Percentiles rank a stretch among this genome's conserved stretches.
These are phyloP conservation scores for Solanum lignicaule DNA, from an alignment of 257 asterid species.

Conservation along the genomic window DNA sequence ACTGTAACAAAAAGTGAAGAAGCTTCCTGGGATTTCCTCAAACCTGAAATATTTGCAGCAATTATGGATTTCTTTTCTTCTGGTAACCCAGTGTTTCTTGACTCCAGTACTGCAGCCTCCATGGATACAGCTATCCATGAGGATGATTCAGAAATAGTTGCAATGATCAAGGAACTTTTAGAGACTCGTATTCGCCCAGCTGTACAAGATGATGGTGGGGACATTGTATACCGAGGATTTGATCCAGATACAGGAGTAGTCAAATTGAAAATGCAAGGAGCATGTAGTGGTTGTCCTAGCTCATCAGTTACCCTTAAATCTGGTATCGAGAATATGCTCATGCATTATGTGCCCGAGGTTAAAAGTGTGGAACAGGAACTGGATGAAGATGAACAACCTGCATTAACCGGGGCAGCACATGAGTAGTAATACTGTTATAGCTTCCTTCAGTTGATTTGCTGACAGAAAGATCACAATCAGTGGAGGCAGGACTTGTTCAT, in stretches of 20 bases:
- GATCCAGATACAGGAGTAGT: slow-evolving; percentile 70
- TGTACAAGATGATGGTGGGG: slow-evolving; percentile 98
- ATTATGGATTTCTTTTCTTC: slow-evolving; percentile 85
- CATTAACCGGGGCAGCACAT: slow-evolving; percentile 50
- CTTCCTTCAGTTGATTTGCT: background rate
- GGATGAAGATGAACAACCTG: slow-evolving; percentile 60
- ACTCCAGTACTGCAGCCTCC: slow-evolving; percentile 51
- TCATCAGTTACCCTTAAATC: slow-evolving; percentile 89
- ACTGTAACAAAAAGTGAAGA: slow-evolving; percentile 85
- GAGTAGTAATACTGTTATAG: slow-evolving; percentile 23
- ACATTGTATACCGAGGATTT: slow-evolving; percentile 69
- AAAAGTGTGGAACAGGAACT: slow-evolving; percentile 81
- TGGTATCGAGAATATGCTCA: slow-evolving; percentile 94
- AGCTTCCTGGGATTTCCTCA: slow-evolving; percentile 73
- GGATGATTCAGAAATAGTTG: slow-evolving; percentile 92
- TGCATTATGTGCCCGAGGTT: slow-evolving; percentile 96
- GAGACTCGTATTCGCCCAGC: slow-evolving; percentile 96
- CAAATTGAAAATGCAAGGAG: slow-evolving; percentile 93
- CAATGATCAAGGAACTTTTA: slow-evolving; percentile 93
- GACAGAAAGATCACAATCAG: background rate
- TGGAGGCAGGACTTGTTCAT: background rate
- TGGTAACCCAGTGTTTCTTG: slow-evolving; percentile 71
- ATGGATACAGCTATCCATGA: slow-evolving; percentile 86
- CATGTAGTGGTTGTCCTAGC: slow-evolving; percentile 99
- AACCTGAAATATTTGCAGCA: slow-evolving; percentile 89